A percentile compares a stretch with the other conserved stretches of the same genome.
Conservation (phyloP, 495 filamentous ascomycete genomes). For the Neurospora sp. region DNA sequence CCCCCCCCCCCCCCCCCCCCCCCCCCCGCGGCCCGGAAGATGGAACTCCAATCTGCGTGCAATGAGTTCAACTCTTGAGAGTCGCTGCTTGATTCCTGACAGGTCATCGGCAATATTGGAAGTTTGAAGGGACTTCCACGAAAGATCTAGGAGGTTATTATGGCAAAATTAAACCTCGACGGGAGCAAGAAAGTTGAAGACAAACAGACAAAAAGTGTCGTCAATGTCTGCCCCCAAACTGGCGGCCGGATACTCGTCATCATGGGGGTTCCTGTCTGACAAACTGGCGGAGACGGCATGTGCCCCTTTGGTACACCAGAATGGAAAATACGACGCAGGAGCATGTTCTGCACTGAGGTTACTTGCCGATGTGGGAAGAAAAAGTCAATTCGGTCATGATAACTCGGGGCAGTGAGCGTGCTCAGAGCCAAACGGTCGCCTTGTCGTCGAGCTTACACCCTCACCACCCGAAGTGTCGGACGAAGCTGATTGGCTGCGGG, state of each 20-base stretch:
- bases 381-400: neutral
- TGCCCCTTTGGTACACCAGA: neutral
- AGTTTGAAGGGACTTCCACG: neutral
- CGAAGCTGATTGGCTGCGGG: conserved; percentile 16
- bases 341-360: neutral
- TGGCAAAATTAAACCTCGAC: neutral
- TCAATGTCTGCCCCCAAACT: neutral
- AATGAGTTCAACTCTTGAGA: neutral
- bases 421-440: conserved; percentile 3
- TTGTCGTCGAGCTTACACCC: neutral
- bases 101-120: neutral
- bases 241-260: neutral
- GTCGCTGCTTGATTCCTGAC: neutral
- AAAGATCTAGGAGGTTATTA: neutral
- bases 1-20: too few relatives aligned
- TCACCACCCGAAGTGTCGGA: neutral
- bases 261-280: neutral
- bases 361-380: neutral
- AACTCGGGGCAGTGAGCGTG: neutral
- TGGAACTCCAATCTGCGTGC: neutral
- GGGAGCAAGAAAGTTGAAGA: neutral
- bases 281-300: neutral
- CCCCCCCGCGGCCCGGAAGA: neutral
- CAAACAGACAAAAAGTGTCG: neutral
- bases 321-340: neutral